A percentile compares a stretch with the other conserved stretches of the same genome.
Evolutionary conservation across 2,329 filamentous ascomycete species (phyloP).

Genomic region (Talaromyces funiculosus): DNA sequence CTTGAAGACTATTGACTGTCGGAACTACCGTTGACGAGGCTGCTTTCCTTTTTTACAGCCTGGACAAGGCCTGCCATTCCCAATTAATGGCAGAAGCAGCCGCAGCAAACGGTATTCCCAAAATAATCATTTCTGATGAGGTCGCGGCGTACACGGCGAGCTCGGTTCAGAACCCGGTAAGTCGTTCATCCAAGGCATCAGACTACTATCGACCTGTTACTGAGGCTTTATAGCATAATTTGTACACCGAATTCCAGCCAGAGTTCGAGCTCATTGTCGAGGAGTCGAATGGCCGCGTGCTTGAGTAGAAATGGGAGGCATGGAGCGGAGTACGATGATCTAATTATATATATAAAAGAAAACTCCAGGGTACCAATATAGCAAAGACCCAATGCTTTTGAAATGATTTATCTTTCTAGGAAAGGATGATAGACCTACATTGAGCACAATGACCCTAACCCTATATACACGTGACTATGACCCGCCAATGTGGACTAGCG

Average conservation of each 20-base stretch:
- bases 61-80: conserved; percentile 39
- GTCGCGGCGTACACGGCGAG: conserved; percentile 33
- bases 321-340: not conserved
- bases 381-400: not conserved
- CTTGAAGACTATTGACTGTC: conserved; percentile 33
- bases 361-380: no score
- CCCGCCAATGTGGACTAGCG: not conserved
- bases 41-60: conserved; percentile 34
- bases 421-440: no score
- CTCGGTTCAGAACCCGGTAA: conserved; percentile 32
- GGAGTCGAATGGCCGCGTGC: conserved; percentile 31
- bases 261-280: conserved; percentile 36
- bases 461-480: not conserved
- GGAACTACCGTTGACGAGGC: conserved; percentile 40
- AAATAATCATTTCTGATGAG: conserved; percentile 30
- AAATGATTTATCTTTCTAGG: not conserved
- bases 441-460: not conserved
- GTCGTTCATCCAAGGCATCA: not conserved
- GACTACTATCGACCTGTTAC: not conserved
- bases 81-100: conserved; percentile 39
- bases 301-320: conserved; percentile 16
- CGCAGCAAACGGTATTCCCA: conserved; percentile 33
- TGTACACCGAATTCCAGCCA: conserved; percentile 37
- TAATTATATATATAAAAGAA: not conserved
- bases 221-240: conserved; percentile 31